These are phyloP conservation scores for Ogataea pilisensis DNA, from an alignment of 805 yeast species.

Conservation along the genomic window DNA sequence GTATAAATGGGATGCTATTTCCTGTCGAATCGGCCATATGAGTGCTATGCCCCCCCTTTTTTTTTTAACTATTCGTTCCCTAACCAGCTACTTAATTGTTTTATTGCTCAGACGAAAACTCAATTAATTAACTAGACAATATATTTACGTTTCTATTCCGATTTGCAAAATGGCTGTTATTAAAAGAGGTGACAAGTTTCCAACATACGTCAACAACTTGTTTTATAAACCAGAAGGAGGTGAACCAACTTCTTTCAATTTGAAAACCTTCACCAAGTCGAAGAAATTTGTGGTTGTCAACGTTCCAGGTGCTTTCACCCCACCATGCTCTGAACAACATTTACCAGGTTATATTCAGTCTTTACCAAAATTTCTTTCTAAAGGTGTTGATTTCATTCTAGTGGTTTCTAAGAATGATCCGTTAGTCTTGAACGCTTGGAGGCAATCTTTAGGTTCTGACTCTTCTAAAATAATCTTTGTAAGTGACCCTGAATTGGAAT, in stretches of 20 bases:
- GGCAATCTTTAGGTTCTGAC: slow-evolving; percentile 37
- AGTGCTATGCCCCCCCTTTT: too few relatives aligned
- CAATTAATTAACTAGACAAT: neutral
- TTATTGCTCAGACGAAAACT: neutral
- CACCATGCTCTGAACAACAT: slow-evolving; percentile 70
- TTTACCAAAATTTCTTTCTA: slow-evolving; percentile 46
- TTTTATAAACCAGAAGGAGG: slow-evolving; percentile 33
- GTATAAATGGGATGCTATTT: too few relatives aligned
- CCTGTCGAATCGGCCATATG: too few relatives aligned
- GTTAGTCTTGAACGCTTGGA: slow-evolving; percentile 71
- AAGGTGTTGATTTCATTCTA: slow-evolving; percentile 60
- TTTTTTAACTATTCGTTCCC: too few relatives aligned
- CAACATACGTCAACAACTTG: slow-evolving; percentile 30
- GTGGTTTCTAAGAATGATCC: slow-evolving; percentile 69
- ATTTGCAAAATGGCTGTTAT: slow-evolving; percentile 12
- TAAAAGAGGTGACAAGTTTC: slow-evolving; percentile 32
- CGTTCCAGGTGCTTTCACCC: slow-evolving; percentile 88
- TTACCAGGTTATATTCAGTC: slow-evolving; percentile 61
- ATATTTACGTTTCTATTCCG: neutral
- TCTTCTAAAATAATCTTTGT: slow-evolving; percentile 49
- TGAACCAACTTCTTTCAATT: slow-evolving; percentile 33
- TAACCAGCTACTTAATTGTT: too few relatives aligned
- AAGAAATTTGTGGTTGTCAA: slow-evolving; percentile 66
- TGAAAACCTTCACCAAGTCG: slow-evolving; percentile 29
- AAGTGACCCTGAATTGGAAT: slow-evolving; percentile 55